Evolutionary conservation across 2,329 filamentous ascomycete genomes (phyloP).

Genomic region (Talaromyces amestolkiae): DNA sequence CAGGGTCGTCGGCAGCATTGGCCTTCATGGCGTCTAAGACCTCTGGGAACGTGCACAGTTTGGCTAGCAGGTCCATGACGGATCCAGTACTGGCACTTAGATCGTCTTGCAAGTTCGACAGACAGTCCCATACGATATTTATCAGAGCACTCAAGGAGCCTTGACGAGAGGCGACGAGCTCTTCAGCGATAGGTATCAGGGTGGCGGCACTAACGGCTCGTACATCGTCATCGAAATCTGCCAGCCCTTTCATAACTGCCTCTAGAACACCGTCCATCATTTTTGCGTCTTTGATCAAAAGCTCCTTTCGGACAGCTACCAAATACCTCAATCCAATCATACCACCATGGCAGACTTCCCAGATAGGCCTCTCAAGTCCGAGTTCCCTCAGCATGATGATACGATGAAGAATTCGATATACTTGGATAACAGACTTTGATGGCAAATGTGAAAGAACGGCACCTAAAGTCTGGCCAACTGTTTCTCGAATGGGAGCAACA

Average conservation of each 20-base stretch:
- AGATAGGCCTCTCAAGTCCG: conserved; percentile 69
- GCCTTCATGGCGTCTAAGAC: conserved; percentile 91
- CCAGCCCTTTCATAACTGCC: conserved; percentile 91
- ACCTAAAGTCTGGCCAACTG: conserved; percentile 88
- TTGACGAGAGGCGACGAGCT: conserved; percentile 84
- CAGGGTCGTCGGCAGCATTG: conserved; percentile 77
- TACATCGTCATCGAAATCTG: conserved; percentile 90
- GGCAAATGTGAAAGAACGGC: conserved; percentile 83
- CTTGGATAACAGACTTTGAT: conserved; percentile 72
- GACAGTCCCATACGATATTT: conserved; percentile 93
- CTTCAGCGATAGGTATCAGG: conserved; percentile 89
- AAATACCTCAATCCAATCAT: conserved; percentile 97
- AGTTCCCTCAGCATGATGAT: conserved; percentile 91
- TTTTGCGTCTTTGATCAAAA: conserved; percentile 76
- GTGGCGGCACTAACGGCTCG: conserved; percentile 97
- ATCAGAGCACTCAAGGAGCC: conserved; percentile 76
- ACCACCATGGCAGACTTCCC: conserved; percentile 95
- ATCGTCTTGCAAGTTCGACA: conserved; percentile 95
- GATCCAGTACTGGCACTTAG: conserved; percentile 95
- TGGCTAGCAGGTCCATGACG: conserved; percentile 96
- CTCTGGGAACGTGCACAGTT: conserved; percentile 89
- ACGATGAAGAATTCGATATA: conserved; percentile 79
- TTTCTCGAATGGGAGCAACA: conserved; percentile 92
- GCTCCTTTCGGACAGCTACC: conserved; percentile 88
- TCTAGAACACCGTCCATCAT: conserved; percentile 91